Base-by-base conservation (phyloP, 192 early-diverging fungal genomes). In the Coemansia reversa region DNA sequence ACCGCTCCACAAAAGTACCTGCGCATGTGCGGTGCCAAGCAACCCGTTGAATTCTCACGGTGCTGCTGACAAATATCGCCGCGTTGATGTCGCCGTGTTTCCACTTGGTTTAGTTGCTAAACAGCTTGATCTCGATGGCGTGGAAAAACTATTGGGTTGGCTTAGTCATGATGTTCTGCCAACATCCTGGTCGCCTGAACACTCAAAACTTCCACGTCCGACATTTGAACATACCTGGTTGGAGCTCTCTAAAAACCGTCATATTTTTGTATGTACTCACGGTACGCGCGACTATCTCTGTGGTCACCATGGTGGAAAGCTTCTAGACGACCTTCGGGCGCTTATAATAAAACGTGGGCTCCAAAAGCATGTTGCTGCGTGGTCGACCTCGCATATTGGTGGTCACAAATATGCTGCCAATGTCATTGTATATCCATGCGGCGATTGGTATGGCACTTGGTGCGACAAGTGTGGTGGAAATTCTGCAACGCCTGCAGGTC, bases 341-440 rank as follows among this genome's bases (percentile, higher is more conserved):
- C 59, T 74, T 23, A 76, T 82, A 2, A 50, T 20, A 20, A 24
- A 62, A 11, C 71, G 62, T 8, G 51, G 49, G 1, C 48, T 82
- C 39, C 33, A 24, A 0, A 62, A 67, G 57, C 65, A 70, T 39
- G 35, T 70, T 19, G 73, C 67, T 5, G 80, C 75, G 1, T 82
- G 80, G 80, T 48, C 65, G 11, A 82, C 80, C 0, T 82, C 75
- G 23, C 80, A 82, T 51, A 62, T 82, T 18, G 80, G 80, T 57
- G 80, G 80, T 18, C 80, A 82, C 68, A 82, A 82, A 50, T 82
- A 74, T 39, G 80, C 80, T 1, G 80, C 80, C 20, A 77, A 77
- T 33, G 80, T 68, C 3, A 77, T 82, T 30, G 65, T 82, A 2
- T 82, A 82, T 58, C 80, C 80, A 23, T 58, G 68, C 18, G 80